Evolutionary conservation across 2,329 filamentous ascomycete genomes (phyloP).

Genomic region (Colletotrichum limetticola): DNA sequence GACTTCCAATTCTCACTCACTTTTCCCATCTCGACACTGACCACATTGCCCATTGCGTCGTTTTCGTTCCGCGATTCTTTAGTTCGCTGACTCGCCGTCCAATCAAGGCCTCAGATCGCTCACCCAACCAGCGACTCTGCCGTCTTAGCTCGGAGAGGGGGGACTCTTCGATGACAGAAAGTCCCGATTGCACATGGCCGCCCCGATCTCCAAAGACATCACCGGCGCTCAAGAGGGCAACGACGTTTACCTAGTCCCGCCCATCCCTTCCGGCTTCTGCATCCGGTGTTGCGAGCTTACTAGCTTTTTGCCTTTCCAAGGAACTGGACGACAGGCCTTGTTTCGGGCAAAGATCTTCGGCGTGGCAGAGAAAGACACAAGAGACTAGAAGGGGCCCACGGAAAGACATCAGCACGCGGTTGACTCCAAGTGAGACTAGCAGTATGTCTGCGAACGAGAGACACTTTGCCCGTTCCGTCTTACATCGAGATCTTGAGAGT

Average conservation of each 20-base stretch:
- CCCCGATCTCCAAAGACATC: slow-evolving; percentile 12
- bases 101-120: not conserved
- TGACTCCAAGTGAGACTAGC: not conserved
- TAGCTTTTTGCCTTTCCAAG: not conserved
- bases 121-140: not conserved
- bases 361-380: not conserved
- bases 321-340: slow-evolving; percentile 3
- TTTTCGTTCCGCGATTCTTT: not conserved
- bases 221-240: not conserved
- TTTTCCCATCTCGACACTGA: slow-evolving; percentile 8
- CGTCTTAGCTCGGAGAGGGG: slow-evolving; percentile 1
- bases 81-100: not conserved
- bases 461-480: slow-evolving; percentile 6
- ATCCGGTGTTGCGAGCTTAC: not conserved
- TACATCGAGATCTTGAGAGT: slow-evolving; percentile 5
- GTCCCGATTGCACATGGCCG: slow-evolving; percentile 13
- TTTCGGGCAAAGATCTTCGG: slow-evolving; percentile 19
- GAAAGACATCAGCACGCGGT: slow-evolving; percentile 12
- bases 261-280: slow-evolving; percentile 10
- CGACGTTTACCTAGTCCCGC: not conserved
- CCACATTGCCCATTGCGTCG: not conserved
- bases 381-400: too few species aligned
- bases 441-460: not conserved
- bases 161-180: not conserved
- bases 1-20: not conserved